A percentile compares a stretch with the other conserved stretches of the same genome.
These are phyloP conservation scores for Alternaria sp. DNA, from an alignment of 2,329 filamentous ascomycete species.

Conservation along the genomic window DNA sequence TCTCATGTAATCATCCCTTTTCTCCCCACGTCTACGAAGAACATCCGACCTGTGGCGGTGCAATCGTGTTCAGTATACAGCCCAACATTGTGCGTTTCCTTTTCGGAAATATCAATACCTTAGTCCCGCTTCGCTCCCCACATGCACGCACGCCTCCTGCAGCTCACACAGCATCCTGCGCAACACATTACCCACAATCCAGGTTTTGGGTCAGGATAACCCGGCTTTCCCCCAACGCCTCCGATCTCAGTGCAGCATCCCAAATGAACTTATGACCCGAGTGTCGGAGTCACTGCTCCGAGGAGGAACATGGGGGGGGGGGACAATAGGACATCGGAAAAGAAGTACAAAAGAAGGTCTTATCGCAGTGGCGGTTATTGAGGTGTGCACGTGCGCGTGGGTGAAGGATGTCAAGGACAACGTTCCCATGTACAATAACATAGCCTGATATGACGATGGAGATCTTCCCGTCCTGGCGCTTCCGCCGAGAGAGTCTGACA, in stretches of 20 bases:
- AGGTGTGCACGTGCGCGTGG: conserved; percentile 4
- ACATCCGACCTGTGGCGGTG: conserved; percentile 19
- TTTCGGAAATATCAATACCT: conserved; percentile 12
- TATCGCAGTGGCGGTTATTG: neutral
- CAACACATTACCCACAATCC: conserved; percentile 10
- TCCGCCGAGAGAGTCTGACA: conserved; percentile 9
- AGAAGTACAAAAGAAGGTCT: conserved; percentile 2
- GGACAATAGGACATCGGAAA: conserved; percentile 1
- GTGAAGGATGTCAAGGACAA: neutral
- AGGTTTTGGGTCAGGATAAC: conserved; percentile 14
- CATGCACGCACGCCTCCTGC: conserved; percentile 10
- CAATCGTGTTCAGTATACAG: conserved; percentile 5
- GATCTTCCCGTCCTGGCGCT: conserved; percentile 18
- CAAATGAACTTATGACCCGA: conserved; percentile 5
- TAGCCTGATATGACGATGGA: conserved; percentile 1
- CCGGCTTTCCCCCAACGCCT: conserved; percentile 2
- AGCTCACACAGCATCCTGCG: conserved; percentile 7
- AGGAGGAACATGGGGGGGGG: neutral
- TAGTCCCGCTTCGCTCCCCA: conserved; percentile 6
- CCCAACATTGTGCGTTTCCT: conserved; percentile 3
- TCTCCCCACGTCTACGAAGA: neutral
- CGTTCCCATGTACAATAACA: conserved; percentile 9
- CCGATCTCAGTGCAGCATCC: conserved; percentile 3
- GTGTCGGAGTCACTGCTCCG: conserved; percentile 5
- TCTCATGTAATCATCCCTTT: conserved; percentile 1